phyloP scores from a whole-genome alignment of 306 rosid species.

The Medicago ruthenica region DNA sequence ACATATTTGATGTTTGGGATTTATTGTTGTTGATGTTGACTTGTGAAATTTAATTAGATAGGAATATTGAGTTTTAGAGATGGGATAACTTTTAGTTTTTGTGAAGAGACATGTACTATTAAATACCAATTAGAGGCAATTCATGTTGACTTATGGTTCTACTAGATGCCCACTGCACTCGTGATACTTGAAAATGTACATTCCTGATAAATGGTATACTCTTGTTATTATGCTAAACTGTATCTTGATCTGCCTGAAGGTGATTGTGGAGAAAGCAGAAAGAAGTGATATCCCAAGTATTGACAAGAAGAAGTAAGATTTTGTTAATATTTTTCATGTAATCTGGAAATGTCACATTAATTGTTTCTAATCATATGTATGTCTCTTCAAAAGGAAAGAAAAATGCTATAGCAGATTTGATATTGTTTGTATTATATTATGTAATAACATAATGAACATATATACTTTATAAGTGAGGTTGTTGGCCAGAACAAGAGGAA shows the following conservation, averaged over 20 bases:
- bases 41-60: conserved; percentile 18
- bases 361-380: conserved; percentile 39
- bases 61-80: background rate
- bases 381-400: conserved; percentile 35
- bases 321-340: conserved; percentile 20
- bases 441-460: conserved; percentile 6
- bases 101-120: background rate
- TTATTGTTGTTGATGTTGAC: conserved; percentile 3
- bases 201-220: conserved; percentile 28
- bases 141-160: conserved; percentile 29
- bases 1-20: conserved; percentile 23
- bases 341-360: conserved; percentile 27
- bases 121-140: conserved; percentile 3
- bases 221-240: conserved; percentile 37
- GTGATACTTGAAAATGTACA: conserved; percentile 25
- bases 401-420: background rate
- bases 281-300: conserved; percentile 92
- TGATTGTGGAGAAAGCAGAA: conserved; percentile 96
- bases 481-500: conserved; percentile 9
- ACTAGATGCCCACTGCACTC: conserved; percentile 6
- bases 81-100: conserved; percentile 7
- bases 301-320: conserved; percentile 92
- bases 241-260: conserved; percentile 59
- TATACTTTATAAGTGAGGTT: conserved; percentile 5
- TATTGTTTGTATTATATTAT: conserved; percentile 18